Evolutionary conservation across 148 eudicot species (phyloP), one percentile per base, ranked within the genome.

Genomic region (Limonium bicolor): DNA sequence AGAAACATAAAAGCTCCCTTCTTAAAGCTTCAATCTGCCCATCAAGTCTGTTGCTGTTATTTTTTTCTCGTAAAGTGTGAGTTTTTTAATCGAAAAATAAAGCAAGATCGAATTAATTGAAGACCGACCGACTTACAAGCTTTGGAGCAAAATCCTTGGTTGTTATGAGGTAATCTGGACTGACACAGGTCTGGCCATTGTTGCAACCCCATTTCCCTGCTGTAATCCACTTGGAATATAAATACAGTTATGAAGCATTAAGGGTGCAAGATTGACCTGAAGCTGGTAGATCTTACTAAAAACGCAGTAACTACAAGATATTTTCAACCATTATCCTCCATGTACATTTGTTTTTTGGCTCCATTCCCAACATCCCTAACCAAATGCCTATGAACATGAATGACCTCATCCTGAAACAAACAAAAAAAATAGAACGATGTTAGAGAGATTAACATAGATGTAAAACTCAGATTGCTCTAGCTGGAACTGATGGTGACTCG

Each of bases 291-390:
- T 37, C 60, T 59, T 41, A 90, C 80, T 55, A 84, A 76, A 66
- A 90, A 90, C 51, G 95, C 79, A 60, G 99, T 90, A 49, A 90
- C 99, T 14, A 83, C 87, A 35, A 90, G 65, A 63, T 77, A 90
- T 78, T 95, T 78, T 93, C 99, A 90, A 64, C 85, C 99, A 69
- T 90, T 78, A 51, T 77, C 99, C 56, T 35, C 53, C 39, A 50
- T 39, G 64, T 74, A 60, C 28, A 50, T 54, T 28, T 95, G 99
- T 85, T 84, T 73, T 67, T 90, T 94, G 41, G 85, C 64, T 17
- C 95, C 80, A 45, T 84, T 69, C 47, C 65, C 69, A 54, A 30
- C 56, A 41, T 69, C 74, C 12, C 48, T 49, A 19, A 63, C 60
- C 70, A 72, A 50, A 45, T 62, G 56, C 47, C 72, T 68, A 60